Percentiles rank a stretch among this genome's conserved stretches.
Conservation (phyloP, 2,329 filamentous ascomycete species). For the Sphaceloma murrayae region DNA sequence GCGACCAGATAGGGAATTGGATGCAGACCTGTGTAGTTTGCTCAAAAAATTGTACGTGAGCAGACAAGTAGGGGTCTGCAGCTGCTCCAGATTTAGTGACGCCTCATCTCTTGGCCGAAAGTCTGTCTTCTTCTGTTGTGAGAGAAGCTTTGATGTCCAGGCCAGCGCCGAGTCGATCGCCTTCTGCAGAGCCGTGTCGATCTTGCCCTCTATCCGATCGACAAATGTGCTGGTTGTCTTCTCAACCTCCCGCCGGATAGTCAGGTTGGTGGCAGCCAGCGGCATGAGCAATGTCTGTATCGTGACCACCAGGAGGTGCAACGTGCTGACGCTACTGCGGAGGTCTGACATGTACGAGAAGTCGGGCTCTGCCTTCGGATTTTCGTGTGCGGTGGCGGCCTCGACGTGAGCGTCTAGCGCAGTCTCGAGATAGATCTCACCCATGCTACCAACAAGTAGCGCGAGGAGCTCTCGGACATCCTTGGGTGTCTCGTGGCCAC, state of each 20-base stretch:
- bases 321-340: constrained; percentile 73
- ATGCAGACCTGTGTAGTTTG: constrained; percentile 51
- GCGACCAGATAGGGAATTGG: constrained; percentile 65
- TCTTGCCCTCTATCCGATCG: constrained; percentile 73
- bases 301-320: constrained; percentile 87
- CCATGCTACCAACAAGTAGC: constrained; percentile 77
- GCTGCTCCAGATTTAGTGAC: constrained; percentile 53
- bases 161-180: constrained; percentile 64
- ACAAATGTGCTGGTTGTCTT: constrained; percentile 66
- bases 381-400: constrained; percentile 63
- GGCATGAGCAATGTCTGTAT: constrained; percentile 84
- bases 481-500: constrained; percentile 80
- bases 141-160: constrained; percentile 64
- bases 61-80: constrained; percentile 80
- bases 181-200: constrained; percentile 59
- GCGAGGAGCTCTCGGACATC: constrained; percentile 80
- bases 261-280: constrained; percentile 79
- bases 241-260: constrained; percentile 80
- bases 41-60: constrained; percentile 69
- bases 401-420: constrained; percentile 63
- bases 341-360: constrained; percentile 71
- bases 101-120: constrained; percentile 80
- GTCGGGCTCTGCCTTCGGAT: constrained; percentile 72
- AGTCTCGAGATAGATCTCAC: constrained; percentile 65
- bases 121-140: constrained; percentile 75